A percentile compares a stretch with the other conserved stretches of the same genome.
These are phyloP conservation scores for Thelonectria olida DNA, from an alignment of 2,329 filamentous ascomycete genomes.

Conservation along the genomic window DNA sequence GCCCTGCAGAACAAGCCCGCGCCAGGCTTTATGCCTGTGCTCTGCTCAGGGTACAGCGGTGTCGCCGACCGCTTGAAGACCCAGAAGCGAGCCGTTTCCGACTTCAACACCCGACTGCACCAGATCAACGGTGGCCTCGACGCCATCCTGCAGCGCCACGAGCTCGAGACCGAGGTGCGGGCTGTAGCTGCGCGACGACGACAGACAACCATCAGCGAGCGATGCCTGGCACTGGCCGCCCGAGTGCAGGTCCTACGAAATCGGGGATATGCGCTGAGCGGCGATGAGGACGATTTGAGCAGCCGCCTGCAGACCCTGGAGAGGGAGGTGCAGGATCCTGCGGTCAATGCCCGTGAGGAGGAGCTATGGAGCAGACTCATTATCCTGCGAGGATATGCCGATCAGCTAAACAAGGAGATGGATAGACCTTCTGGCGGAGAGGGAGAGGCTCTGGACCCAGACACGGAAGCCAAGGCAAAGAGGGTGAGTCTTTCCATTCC, in stretches of 20 bases:
- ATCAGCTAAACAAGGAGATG: constrained; percentile 77
- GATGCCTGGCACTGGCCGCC: constrained; percentile 78
- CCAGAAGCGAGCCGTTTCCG: constrained; percentile 74
- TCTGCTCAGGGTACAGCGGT: constrained; percentile 77
- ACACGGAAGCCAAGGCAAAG: constrained; percentile 76
- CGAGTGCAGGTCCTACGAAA: constrained; percentile 85
- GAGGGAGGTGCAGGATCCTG: constrained; percentile 76
- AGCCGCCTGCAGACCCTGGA: constrained; percentile 76
- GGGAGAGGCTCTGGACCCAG: constrained; percentile 70
- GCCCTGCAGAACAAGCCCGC: constrained; percentile 82
- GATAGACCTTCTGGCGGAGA: constrained; percentile 70
- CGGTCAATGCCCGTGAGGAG: constrained; percentile 78
- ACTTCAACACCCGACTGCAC: constrained; percentile 78
- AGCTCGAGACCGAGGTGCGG: constrained; percentile 78
- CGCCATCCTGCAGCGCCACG: constrained; percentile 78
- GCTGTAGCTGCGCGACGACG: constrained; percentile 77
- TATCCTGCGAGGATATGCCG: constrained; percentile 76
- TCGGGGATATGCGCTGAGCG: constrained; percentile 81
- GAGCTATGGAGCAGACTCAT: constrained; percentile 88
- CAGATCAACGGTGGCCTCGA: constrained; percentile 81
- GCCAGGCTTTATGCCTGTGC: constrained; percentile 78
- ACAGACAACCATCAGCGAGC: constrained; percentile 76
- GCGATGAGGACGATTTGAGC: constrained; percentile 81
- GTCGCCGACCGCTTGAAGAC: constrained; percentile 77
- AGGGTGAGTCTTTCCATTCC: constrained; percentile 66